Evolutionary conservation across 768 basidiomycete species (phyloP).

Genomic region (Neoboletus subvelutipes): DNA sequence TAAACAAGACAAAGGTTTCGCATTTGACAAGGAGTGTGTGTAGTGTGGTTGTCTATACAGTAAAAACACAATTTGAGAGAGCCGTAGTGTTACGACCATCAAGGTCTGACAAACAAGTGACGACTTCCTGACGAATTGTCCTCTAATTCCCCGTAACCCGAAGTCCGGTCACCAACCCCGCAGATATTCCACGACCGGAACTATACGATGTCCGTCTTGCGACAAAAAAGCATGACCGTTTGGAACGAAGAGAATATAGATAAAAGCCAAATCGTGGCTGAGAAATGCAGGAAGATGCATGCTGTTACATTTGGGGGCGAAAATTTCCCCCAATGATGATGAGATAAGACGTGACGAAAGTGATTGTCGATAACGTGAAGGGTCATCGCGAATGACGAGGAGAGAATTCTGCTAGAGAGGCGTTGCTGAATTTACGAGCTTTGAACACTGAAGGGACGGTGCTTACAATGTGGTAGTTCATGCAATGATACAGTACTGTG

Average conservation of each 20-base stretch:
- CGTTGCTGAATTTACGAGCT: background rate
- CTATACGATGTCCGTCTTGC: conserved; percentile 12
- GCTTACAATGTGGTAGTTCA: conserved; percentile 19
- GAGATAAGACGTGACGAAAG: background rate
- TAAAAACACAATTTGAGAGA: background rate
- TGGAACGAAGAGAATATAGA: conserved; percentile 8
- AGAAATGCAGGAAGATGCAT: background rate
- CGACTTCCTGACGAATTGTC: conserved; percentile 7
- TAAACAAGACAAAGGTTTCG: conserved; percentile 2
- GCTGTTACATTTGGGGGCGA: conserved; percentile 3
- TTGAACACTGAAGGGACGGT: background rate
- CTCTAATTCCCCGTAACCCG: background rate
- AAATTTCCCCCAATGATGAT: background rate
- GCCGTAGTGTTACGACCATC: background rate
- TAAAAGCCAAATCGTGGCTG: conserved; percentile 10
- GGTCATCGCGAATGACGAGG: background rate
- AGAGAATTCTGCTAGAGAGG: background rate
- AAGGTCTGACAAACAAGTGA: conserved; percentile 6
- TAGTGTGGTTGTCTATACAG: background rate
- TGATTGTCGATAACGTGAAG: background rate
- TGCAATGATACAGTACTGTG: background rate
- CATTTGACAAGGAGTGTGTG: conserved; percentile 15
- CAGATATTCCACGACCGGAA: conserved; percentile 5
- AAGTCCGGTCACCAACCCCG: conserved; percentile 6
- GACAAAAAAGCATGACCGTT: conserved; percentile 7